Evolutionary conservation across 257 asterid species (phyloP), one percentile per base, ranked within the genome.

Genomic region (Orobanche coerulescens): DNA sequence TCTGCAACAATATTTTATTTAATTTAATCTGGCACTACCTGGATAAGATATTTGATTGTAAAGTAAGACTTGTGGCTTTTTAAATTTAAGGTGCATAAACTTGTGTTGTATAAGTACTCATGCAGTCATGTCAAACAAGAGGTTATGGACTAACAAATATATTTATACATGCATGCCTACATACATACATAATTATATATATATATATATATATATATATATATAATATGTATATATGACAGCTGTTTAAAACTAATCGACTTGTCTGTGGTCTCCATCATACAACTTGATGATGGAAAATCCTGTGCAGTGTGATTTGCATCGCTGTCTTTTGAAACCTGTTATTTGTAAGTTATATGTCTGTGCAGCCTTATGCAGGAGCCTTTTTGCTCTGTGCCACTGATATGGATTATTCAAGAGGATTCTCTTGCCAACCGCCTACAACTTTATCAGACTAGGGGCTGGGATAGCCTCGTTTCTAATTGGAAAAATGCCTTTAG

Each of bases 301-400:
- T 66, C 60, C 49, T 26, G 15, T 39, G 49, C 66, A 18, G 8
- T 47, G 37, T 28, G 25, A 33, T 49, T 40, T 36, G 36, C 66
- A 57, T 51, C 36, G 37, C 22, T 48, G 67, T 67, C 68, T 44
- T 54, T 73, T 75, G 64, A 62, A 70, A 68, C 77, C 79, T 83
- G 71, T 81, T 79, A 80, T 81, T 72, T 80, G 83, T 84, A 87
- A 83, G 77, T 83, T 84, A 82, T 86, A 89, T 79, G 83, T 82
- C 73, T 84, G 66, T 86, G 94, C 99, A 93, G 99, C 95, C 96
- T 93, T 76, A 89, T 93, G 99, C 99, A 86, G 96, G 97, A 93
- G 94, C 99, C 99, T 36, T 93, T 93, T 72, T 80, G 96, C 97
- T 93, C 95, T 76, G 89, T 93, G 74, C 94, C 97, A 34, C 85